A percentile compares a stretch with the other conserved stretches of the same genome.
phyloP scores from a whole-genome alignment of 257 asterid genomes.

The Ehretia macrophylla region DNA sequence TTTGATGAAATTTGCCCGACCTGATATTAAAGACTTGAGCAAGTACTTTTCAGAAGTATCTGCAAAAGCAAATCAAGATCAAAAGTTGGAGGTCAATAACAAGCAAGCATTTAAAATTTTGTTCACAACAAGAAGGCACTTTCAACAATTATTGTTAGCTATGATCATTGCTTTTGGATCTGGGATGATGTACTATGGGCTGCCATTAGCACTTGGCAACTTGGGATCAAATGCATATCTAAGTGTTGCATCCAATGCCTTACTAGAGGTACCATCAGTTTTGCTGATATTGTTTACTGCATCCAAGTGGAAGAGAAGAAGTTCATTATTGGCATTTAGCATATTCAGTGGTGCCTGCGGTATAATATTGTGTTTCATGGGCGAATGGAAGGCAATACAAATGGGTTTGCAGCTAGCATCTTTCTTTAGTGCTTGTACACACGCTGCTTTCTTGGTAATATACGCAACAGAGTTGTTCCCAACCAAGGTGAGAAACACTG shows the following conservation, averaged over 20 bases:
- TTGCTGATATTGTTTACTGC: neutral
- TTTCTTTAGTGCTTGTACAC: conserved; percentile 14
- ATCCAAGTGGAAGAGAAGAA: conserved; percentile 11
- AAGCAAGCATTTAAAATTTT: conserved; percentile 11
- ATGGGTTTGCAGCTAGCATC: conserved; percentile 12
- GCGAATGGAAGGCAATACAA: conserved; percentile 8
- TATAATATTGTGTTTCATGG: neutral
- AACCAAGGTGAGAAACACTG: conserved; percentile 30
- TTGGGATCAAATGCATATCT: conserved; percentile 29
- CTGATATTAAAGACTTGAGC: neutral
- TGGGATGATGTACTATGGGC: conserved; percentile 38
- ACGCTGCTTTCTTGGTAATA: conserved; percentile 1
- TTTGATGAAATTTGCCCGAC: neutral
- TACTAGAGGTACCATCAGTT: neutral
- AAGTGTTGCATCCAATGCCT: conserved; percentile 30
- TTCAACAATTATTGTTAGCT: conserved; percentile 9
- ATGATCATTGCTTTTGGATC: conserved; percentile 28
- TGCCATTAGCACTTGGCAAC: conserved; percentile 39
- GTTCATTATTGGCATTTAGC: conserved; percentile 11
- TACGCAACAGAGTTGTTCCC: conserved; percentile 29
- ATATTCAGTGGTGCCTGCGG: conserved; percentile 17
- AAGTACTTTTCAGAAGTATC: neutral
- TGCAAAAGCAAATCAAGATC: neutral
- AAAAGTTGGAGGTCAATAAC: neutral
- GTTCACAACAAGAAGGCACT: conserved; percentile 3